phyloP scores from a whole-genome alignment of 371 early-diverging fungal genomes.

The Blyttiomyces sp. region DNA sequence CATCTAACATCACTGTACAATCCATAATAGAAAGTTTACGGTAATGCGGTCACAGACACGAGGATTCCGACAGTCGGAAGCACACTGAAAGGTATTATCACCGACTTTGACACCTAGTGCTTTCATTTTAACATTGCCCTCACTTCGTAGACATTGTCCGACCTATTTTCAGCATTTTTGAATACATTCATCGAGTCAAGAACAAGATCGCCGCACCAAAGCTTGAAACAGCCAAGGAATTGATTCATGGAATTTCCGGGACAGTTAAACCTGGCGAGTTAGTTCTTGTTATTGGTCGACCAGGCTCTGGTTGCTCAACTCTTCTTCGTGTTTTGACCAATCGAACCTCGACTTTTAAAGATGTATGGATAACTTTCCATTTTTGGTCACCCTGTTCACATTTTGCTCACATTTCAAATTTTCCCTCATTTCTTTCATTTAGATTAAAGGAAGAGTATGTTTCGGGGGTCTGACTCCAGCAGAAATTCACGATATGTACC shows the following conservation, averaged over 20 bases:
- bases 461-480: slow-evolving; percentile 4
- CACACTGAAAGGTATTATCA: background rate
- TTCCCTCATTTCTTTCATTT: slow-evolving; percentile 62
- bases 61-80: slow-evolving; percentile 15
- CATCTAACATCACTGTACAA: background rate
- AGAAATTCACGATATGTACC: slow-evolving; percentile 41
- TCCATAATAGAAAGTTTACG: slow-evolving; percentile 1
- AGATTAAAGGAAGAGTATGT: slow-evolving; percentile 8
- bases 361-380: slow-evolving; percentile 21
- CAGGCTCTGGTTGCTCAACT: slow-evolving; percentile 74
- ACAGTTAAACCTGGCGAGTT: slow-evolving; percentile 77
- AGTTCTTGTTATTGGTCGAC: slow-evolving; percentile 71
- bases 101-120: too few species aligned
- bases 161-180: background rate
- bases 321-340: slow-evolving; percentile 84
- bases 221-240: slow-evolving; percentile 14
- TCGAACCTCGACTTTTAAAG: slow-evolving; percentile 47
- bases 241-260: slow-evolving; percentile 62
- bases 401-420: slow-evolving; percentile 69
- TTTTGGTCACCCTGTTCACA: slow-evolving; percentile 54
- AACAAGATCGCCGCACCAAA: slow-evolving; percentile 11
- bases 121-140: too few species aligned
- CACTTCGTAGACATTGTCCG: too few species aligned
- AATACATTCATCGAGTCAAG: background rate
- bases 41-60: slow-evolving; percentile 7